phyloP scores from a whole-genome alignment of 306 rosid species.

The Quercus rubra region DNA sequence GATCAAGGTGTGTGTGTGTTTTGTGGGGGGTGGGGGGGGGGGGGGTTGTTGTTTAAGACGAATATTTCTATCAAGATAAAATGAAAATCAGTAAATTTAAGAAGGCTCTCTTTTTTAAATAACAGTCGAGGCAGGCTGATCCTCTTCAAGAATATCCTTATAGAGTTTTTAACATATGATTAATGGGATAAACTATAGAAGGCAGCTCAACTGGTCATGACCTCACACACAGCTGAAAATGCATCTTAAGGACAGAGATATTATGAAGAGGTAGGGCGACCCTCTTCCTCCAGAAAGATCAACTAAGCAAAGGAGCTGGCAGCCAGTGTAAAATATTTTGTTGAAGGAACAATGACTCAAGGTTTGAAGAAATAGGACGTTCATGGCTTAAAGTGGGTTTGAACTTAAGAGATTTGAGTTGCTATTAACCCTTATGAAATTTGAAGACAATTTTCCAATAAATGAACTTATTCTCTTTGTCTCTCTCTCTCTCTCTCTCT shows the following conservation, averaged over 20 bases:
- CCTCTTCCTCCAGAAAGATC: not conserved
- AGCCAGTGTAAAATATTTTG: not conserved
- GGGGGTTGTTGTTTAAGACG: too few relatives aligned
- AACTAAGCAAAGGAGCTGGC: not conserved
- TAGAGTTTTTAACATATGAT: too few relatives aligned
- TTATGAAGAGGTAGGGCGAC: not conserved
- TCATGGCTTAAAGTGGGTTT: not conserved
- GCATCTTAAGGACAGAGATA: not conserved
- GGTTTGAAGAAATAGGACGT: not conserved
- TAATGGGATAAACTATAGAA: not conserved
- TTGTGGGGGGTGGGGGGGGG: too few relatives aligned
- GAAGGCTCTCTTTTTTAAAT: too few relatives aligned
- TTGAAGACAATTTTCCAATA: not conserved
- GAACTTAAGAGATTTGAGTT: too few relatives aligned
- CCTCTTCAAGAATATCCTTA: too few relatives aligned
- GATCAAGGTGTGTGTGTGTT: too few relatives aligned
- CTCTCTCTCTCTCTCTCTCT: too few relatives aligned
- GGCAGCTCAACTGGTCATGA: not conserved
- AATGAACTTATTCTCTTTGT: not conserved
- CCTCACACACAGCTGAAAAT: not conserved
- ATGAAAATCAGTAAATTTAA: not conserved
- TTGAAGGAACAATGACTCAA: not conserved
- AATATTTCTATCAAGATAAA: not conserved
- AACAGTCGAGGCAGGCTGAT: too few relatives aligned
- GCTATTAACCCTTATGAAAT: too few relatives aligned